These are phyloP conservation scores for Planoprotostelium fungivorum DNA, from an alignment of 78 protist genomes.

Conservation along the genomic window DNA sequence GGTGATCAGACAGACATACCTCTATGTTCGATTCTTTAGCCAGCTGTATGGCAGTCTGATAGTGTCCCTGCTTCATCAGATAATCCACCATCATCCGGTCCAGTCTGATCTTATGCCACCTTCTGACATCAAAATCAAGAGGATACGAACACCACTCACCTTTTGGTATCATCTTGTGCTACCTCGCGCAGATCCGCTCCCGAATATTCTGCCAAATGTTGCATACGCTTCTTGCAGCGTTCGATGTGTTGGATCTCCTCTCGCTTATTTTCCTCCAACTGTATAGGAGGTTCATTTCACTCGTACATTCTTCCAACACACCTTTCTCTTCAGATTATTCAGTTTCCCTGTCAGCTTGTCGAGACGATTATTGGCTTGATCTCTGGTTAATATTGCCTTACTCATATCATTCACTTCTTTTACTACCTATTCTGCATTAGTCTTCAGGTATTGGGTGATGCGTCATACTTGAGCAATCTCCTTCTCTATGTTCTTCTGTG, in stretches of 20 bases:
- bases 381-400: conserved; percentile 5
- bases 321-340: conserved; percentile 49
- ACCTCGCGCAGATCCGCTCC: neutral
- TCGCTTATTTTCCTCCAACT: conserved; percentile 38
- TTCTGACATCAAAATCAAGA: neutral
- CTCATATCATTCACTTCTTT: neutral
- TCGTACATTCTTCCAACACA: neutral
- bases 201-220: conserved; percentile 7
- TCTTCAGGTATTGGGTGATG: conserved; percentile 13
- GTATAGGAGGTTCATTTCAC: neutral
- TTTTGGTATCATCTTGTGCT: neutral
- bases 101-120: conserved; percentile 9
- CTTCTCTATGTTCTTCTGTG: conserved; percentile 62
- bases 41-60: conserved; percentile 28
- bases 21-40: conserved; percentile 24
- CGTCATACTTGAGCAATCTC: conserved; percentile 26
- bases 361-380: conserved; percentile 16
- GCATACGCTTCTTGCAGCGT: conserved; percentile 17
- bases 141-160: neutral
- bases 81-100: conserved; percentile 55
- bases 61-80: conserved; percentile 47
- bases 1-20: conserved; percentile 3
- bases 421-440: neutral
- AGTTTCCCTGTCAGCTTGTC: conserved; percentile 35
- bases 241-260: conserved; percentile 40